Conservation (phyloP, 148 eudicot genomes). For the Camellia lanceoleosa region DNA sequence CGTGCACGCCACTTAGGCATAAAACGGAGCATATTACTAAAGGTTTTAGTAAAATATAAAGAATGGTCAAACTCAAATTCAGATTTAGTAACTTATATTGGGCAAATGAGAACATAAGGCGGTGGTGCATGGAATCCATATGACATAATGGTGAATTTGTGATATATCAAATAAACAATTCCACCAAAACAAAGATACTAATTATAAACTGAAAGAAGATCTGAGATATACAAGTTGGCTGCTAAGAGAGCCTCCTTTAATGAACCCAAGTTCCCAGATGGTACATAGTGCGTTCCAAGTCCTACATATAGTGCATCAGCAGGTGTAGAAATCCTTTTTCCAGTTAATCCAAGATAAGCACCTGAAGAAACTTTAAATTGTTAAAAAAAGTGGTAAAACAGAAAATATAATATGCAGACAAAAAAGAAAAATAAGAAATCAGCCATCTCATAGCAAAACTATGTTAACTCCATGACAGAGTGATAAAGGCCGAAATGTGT, state of each 20-base stretch:
- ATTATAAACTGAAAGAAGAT: not conserved
- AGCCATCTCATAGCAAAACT: not conserved
- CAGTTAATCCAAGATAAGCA: conserved; percentile 95
- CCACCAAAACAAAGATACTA: not conserved
- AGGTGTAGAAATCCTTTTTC: conserved; percentile 79
- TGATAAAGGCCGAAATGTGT: too few relatives aligned
- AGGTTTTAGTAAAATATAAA: not conserved
- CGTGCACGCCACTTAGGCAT: not conserved
- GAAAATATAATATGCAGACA: not conserved
- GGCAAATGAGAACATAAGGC: not conserved
- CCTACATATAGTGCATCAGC: conserved; percentile 92
- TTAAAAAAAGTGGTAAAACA: conserved; percentile 1
- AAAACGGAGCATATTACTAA: not conserved
- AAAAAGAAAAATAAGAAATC: not conserved
- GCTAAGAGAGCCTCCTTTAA: conserved; percentile 68
- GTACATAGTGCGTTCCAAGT: conserved; percentile 82
- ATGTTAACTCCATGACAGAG: not conserved
- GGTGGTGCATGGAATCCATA: not conserved
- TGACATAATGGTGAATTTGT: not conserved
- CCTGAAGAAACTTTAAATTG: conserved; percentile 44
- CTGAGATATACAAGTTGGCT: conserved; percentile 61
- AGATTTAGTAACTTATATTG: not conserved
- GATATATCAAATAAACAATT: not conserved
- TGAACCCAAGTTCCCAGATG: conserved; percentile 65
- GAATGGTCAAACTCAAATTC: too few relatives aligned